phyloP scores from a whole-genome alignment of 257 asterid genomes.

The Eucommia ulmoides region DNA sequence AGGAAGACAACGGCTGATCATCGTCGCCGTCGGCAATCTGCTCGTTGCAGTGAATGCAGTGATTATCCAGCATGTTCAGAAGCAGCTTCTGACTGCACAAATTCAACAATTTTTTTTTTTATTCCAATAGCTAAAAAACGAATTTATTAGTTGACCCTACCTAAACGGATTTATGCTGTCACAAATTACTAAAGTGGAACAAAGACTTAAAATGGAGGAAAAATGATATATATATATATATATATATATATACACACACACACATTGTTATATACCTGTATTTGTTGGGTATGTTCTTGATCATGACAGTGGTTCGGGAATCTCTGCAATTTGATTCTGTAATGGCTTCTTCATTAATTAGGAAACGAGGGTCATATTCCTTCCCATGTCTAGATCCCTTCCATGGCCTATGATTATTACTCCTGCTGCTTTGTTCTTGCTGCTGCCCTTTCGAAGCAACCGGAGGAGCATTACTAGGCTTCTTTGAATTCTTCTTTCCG shows the following conservation, averaged over 20 bases:
- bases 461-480: slow-evolving; percentile 3
- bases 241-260: too few species aligned
- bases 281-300: slow-evolving; percentile 96
- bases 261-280: slow-evolving; percentile 79
- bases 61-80: slow-evolving; percentile 97
- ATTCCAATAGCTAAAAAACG: too few species aligned
- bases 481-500: slow-evolving; percentile 19
- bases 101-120: too few species aligned
- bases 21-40: slow-evolving; percentile 69
- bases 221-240: too few species aligned
- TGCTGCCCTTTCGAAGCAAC: slow-evolving; percentile 13
- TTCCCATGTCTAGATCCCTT: slow-evolving; percentile 26
- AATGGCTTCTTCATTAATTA: slow-evolving; percentile 53
- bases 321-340: slow-evolving; percentile 53
- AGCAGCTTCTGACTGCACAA: slow-evolving; percentile 85
- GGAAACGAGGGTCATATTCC: slow-evolving; percentile 65
- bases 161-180: too few species aligned
- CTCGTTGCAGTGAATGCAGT: slow-evolving; percentile 94
- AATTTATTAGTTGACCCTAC: too few species aligned
- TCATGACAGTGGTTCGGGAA: slow-evolving; percentile 88
- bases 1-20: slow-evolving; percentile 62
- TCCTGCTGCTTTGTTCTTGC: slow-evolving; percentile 2
- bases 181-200: too few species aligned
- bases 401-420: slow-evolving; percentile 35
- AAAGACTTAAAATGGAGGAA: too few species aligned